These are phyloP conservation scores for Pleomassaria siparia DNA, from an alignment of 2,329 filamentous ascomycete genomes.

Conservation along the genomic window DNA sequence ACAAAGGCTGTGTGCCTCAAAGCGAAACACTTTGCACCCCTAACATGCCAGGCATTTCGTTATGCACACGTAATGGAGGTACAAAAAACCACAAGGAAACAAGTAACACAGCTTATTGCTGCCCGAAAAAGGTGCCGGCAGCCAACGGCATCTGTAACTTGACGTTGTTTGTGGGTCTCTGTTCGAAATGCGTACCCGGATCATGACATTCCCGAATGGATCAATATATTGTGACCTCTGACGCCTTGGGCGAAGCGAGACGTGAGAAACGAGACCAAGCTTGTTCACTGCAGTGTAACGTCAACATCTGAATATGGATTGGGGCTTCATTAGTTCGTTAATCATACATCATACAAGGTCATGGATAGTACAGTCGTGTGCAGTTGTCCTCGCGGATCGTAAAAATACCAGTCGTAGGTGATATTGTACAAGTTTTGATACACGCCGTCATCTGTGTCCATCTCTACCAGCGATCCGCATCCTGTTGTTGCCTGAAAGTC, in stretches of 20 bases:
- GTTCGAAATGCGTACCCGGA: background rate
- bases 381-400: no score
- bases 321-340: background rate
- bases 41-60: no score
- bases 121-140: background rate
- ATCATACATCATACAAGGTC: background rate
- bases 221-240: background rate
- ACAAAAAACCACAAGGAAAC: background rate
- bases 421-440: conserved; percentile 2
- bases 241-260: background rate
- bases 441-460: background rate
- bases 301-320: no score
- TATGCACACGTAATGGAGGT: no score
- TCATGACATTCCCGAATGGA: background rate
- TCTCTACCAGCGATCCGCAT: conserved; percentile 1
- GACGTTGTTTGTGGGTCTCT: background rate
- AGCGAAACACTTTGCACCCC: no score
- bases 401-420: no score
- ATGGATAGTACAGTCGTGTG: no score
- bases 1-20: no score
- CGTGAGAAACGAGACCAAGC: background rate
- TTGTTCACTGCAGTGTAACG: no score
- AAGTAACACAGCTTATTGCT: background rate
- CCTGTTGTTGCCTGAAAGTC: conserved; percentile 3
- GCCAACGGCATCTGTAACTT: background rate